Conservation (phyloP, 2,329 filamentous ascomycete genomes). For the Massarina eburnea region DNA sequence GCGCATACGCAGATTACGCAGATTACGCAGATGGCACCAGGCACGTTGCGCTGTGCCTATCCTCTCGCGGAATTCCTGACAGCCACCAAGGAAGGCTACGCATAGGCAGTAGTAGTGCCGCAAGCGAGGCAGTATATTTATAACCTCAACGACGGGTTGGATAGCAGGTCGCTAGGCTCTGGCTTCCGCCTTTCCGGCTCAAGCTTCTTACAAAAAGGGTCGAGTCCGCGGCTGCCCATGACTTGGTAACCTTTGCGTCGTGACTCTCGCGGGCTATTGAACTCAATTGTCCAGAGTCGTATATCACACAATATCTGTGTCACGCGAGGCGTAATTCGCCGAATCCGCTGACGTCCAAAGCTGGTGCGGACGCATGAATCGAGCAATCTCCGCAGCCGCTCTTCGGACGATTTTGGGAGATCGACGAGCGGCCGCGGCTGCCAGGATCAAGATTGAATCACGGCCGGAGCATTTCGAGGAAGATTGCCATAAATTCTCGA, state of each 20-base stretch:
- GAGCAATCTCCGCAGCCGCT: constrained; percentile 28
- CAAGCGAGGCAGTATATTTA: no score
- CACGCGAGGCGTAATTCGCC: constrained; percentile 25
- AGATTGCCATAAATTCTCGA: constrained; percentile 15
- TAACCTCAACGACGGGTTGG: constrained; percentile 22
- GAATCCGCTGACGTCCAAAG: constrained; percentile 33
- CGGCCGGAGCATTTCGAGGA: constrained; percentile 39
- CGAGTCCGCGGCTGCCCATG: no score
- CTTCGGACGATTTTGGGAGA: constrained; percentile 42
- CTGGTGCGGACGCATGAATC: constrained; percentile 20
- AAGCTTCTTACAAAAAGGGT: constrained; percentile 25
- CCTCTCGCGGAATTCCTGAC: no score
- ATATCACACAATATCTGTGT: constrained; percentile 25
- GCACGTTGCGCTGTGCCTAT: no score
- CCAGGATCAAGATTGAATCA: constrained; percentile 35
- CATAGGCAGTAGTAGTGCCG: no score
- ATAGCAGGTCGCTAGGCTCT: constrained; percentile 27
- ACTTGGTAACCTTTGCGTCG: no score
- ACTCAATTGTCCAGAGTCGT: constrained; percentile 12
- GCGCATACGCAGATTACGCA: constrained; percentile 5
- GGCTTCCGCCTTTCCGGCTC: constrained; percentile 34
- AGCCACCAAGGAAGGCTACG: no score
- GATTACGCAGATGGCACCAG: constrained; percentile 5
- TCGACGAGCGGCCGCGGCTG: constrained; percentile 36
- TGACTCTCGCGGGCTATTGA: constrained; percentile 9